Evolutionary conservation across 768 basidiomycete species (phyloP), one percentile per base, ranked within the genome.

Genomic region (Postia placenta): DNA sequence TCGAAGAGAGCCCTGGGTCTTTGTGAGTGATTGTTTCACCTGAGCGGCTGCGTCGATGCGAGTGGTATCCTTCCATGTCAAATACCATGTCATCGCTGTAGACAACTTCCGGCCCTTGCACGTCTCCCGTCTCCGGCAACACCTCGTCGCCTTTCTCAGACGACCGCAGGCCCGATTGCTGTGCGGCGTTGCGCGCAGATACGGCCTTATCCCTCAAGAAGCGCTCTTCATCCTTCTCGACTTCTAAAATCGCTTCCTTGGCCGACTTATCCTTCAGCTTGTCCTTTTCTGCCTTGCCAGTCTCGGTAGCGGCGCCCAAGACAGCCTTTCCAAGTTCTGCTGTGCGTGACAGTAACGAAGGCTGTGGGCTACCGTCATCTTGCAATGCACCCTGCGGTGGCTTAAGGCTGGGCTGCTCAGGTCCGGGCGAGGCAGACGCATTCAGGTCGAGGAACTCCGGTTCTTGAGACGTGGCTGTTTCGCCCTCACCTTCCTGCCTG

Each of bases 391-490:
- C 17, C 1, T 38, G 37, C 25, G 25, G 27, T 46, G 30, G 6
- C 55, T 15, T 11, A 48, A 33, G 12, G 49, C 24, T 14, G 45
- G 23, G 33, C 14, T 11, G 11, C 30, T 28, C 30, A 3, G 40
- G 25, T 22, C 43, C 51, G 28, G 53, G 38, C 15, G 39, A 15
- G 2, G 42, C 19, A 7, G 57, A 44, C 1, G 82, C 87, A 60
- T 95, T 72, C 39, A 96, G 75, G 64, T 96, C 92, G 45, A 96
- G 72, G 59, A 87, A 91, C 40, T 94, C 91, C 1, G 91, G 88
- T 56, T 89, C 87, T 38, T 67, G 68, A 22, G 58, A 58, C 51
- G 50, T 46, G 36, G 49, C 33, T 26, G 50, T 35, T 22, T 33
- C n/a, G 19, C 9, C 7, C 45, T 24, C n/a, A 23, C 52, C 48